Percentiles rank a stretch among this genome's conserved stretches.
These are phyloP conservation scores for Xylaria sp. DNA, from an alignment of 2,329 filamentous ascomycete species.

Conservation along the genomic window DNA sequence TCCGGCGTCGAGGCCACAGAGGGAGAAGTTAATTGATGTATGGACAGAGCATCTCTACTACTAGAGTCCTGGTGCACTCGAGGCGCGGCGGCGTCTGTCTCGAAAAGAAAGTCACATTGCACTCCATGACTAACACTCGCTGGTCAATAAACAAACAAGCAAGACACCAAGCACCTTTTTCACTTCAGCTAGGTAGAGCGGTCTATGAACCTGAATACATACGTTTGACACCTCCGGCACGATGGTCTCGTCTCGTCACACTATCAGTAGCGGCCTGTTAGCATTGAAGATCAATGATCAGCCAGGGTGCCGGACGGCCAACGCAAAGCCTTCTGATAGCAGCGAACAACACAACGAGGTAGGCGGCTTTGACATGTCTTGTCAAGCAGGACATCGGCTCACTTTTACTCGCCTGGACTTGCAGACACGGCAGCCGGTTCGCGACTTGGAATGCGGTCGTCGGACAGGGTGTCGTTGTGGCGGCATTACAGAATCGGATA, in stretches of 20 bases:
- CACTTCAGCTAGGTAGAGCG: background rate
- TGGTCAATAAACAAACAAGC: background rate
- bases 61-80: slow-evolving; percentile 2
- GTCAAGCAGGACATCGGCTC: slow-evolving; percentile 20
- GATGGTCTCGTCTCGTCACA: slow-evolving; percentile 44
- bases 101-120: slow-evolving; percentile 39
- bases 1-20: slow-evolving; percentile 25
- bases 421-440: slow-evolving; percentile 44
- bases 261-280: slow-evolving; percentile 28
- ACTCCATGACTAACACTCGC: slow-evolving; percentile 36
- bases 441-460: slow-evolving; percentile 43
- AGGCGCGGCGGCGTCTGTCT: slow-evolving; percentile 22
- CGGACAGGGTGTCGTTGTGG: slow-evolving; percentile 38
- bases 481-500: slow-evolving; percentile 30
- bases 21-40: slow-evolving; percentile 36
- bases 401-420: slow-evolving; percentile 45
- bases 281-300: slow-evolving; percentile 10
- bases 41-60: slow-evolving; percentile 34
- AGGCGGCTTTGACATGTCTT: background rate
- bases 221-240: slow-evolving; percentile 44
- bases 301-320: background rate
- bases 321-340: background rate
- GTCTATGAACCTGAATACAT: slow-evolving; percentile 14
- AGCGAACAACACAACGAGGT: slow-evolving; percentile 9
- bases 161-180: background rate